Evolutionary conservation across 306 rosid species (phyloP).

Genomic region (Glycyrrhiza uralensis): DNA sequence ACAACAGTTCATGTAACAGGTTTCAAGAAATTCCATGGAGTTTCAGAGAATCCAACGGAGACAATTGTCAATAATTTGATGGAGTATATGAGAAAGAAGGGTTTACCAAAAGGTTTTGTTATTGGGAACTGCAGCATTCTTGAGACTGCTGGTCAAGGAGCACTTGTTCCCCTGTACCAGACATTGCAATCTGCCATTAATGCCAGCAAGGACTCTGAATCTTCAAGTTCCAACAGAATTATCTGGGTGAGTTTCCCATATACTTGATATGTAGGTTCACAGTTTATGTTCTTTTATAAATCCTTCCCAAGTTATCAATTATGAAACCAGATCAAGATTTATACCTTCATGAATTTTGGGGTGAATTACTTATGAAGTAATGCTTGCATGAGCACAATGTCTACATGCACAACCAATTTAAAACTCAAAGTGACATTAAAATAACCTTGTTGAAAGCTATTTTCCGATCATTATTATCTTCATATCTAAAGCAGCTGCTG

Average conservation of each 20-base stretch:
- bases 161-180: slow-evolving; percentile 48
- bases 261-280: slow-evolving; percentile 7
- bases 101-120: slow-evolving; percentile 72
- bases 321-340: slow-evolving; percentile 5
- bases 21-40: slow-evolving; percentile 96
- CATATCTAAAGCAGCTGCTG: background rate
- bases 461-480: background rate
- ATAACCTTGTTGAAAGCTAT: background rate
- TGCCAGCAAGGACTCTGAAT: slow-evolving; percentile 45
- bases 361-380: background rate
- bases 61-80: slow-evolving; percentile 56
- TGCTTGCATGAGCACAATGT: too few relatives aligned
- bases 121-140: slow-evolving; percentile 86
- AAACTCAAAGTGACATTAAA: background rate
- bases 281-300: background rate
- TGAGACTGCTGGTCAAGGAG: slow-evolving; percentile 94
- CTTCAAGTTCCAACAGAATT: slow-evolving; percentile 54
- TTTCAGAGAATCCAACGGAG: slow-evolving; percentile 94
- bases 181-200: slow-evolving; percentile 61
- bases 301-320: background rate
- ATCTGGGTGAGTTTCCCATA: slow-evolving; percentile 64
- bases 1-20: slow-evolving; percentile 83
- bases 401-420: background rate
- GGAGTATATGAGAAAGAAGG: slow-evolving; percentile 68
- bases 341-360: background rate